These are phyloP conservation scores for Martiniozyma abietophila DNA, from an alignment of 805 yeast species.

Conservation along the genomic window DNA sequence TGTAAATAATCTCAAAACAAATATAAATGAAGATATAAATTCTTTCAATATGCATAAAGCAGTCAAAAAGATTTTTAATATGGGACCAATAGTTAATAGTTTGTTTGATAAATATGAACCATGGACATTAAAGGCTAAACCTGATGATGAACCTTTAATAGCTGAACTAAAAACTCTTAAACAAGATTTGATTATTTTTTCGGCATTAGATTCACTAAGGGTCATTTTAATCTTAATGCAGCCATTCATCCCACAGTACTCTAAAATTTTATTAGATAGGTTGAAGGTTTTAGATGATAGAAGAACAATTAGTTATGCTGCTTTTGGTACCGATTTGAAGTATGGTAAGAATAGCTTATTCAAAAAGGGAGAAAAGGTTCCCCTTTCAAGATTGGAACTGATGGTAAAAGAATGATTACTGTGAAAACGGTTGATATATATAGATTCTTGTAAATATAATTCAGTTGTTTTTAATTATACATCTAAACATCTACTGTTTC, in stretches of 20 bases:
- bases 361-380: constrained; percentile 26
- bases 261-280: constrained; percentile 49
- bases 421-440: too few relatives aligned
- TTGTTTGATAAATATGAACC: constrained; percentile 67
- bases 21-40: constrained; percentile 35
- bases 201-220: constrained; percentile 65
- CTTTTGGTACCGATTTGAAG: constrained; percentile 44
- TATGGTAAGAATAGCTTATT: constrained; percentile 47
- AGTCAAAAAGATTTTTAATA: constrained; percentile 48
- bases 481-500: too few relatives aligned
- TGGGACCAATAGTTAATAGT: constrained; percentile 51
- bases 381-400: constrained; percentile 21
- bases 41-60: constrained; percentile 48
- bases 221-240: constrained; percentile 55
- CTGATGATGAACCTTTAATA: constrained; percentile 11
- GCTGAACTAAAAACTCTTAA: constrained; percentile 9
- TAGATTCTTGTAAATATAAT: constrained; percentile 2
- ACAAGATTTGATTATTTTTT: constrained; percentile 49
- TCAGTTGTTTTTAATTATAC: too few relatives aligned
- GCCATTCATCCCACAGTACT: constrained; percentile 65
- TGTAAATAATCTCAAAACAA: constrained; percentile 28
- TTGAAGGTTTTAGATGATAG: constrained; percentile 40
- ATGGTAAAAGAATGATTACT: constrained; percentile 1
- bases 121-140: constrained; percentile 44
- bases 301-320: constrained; percentile 36